A percentile compares a stretch with the other conserved stretches of the same genome.
Evolutionary conservation across 2,329 filamentous ascomycete genomes (phyloP).

Genomic region (Penicillium sp.): DNA sequence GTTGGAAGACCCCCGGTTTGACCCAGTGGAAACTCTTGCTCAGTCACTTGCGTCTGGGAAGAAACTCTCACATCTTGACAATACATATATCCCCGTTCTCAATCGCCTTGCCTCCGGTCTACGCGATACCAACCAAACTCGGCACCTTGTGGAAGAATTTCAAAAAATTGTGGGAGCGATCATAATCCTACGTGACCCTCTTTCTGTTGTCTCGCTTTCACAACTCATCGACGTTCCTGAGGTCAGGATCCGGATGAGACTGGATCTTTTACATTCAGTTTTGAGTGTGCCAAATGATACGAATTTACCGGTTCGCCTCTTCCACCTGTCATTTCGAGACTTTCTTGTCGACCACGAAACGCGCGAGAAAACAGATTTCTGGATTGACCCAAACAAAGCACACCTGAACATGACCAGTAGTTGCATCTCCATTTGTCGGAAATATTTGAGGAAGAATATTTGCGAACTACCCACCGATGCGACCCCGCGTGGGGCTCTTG

Average conservation of each 20-base stretch:
- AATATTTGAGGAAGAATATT: neutral
- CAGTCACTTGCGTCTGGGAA: slow-evolving; percentile 3
- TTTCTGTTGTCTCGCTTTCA: neutral
- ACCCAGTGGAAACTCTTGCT: slow-evolving; percentile 7
- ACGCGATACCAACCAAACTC: slow-evolving; percentile 5
- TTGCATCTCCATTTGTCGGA: neutral
- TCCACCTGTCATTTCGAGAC: neutral
- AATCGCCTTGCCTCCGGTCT: slow-evolving; percentile 12
- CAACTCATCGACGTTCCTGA: too few relatives aligned
- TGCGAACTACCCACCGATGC: neutral
- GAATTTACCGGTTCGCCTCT: neutral
- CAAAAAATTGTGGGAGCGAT: neutral
- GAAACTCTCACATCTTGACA: slow-evolving; percentile 20
- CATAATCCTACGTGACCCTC: neutral
- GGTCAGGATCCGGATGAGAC: neutral
- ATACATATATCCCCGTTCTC: slow-evolving; percentile 28
- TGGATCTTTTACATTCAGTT: neutral
- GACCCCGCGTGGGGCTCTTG: neutral
- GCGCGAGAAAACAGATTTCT: neutral
- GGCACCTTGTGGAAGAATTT: neutral
- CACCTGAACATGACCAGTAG: neutral
- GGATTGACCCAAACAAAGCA: neutral
- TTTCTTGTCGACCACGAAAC: neutral
- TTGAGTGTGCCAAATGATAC: neutral
- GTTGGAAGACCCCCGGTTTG: slow-evolving; percentile 7